Percentiles rank a stretch among this genome's conserved stretches.
Conservation (phyloP, 1,284 basidiomycete species). For the Ustilago shanxiensis region DNA sequence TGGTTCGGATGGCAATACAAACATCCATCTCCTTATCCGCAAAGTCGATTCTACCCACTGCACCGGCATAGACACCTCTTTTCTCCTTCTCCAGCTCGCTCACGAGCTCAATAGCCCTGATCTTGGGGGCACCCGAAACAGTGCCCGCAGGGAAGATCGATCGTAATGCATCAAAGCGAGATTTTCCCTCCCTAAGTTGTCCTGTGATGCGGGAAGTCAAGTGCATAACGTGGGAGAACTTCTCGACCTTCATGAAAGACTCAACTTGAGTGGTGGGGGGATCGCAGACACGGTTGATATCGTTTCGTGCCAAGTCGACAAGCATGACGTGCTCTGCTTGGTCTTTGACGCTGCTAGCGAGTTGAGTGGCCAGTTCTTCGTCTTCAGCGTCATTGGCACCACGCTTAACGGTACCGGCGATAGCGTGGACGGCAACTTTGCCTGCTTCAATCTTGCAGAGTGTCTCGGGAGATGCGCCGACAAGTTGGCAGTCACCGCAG, state of each 20-base stretch:
- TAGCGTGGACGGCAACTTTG: slow-evolving; percentile 96
- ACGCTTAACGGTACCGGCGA: slow-evolving; percentile 92
- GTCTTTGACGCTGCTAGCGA: slow-evolving; percentile 90
- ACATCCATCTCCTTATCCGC: slow-evolving; percentile 95
- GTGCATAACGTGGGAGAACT: slow-evolving; percentile 98
- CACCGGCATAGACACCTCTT: slow-evolving; percentile 95
- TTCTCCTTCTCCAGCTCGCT: slow-evolving; percentile 88
- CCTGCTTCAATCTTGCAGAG: slow-evolving; percentile 89
- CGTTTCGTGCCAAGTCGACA: slow-evolving; percentile 98
- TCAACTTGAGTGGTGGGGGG: slow-evolving; percentile 96
- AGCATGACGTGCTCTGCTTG: slow-evolving; percentile 99
- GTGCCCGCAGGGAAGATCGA: slow-evolving; percentile 99
- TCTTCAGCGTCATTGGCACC: slow-evolving; percentile 82
- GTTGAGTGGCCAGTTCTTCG: slow-evolving; percentile 79
- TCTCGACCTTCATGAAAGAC: slow-evolving; percentile 91
- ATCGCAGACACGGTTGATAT: slow-evolving; percentile 96
- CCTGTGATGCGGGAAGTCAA: slow-evolving; percentile 96
- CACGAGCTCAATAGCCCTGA: slow-evolving; percentile 96
- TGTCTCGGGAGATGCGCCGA: slow-evolving; percentile 97
- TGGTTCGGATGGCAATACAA: slow-evolving; percentile 98
- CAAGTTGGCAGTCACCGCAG: slow-evolving; percentile 85
- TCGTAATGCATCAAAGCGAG: slow-evolving; percentile 95
- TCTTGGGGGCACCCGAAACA: slow-evolving; percentile 98
- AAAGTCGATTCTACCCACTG: slow-evolving; percentile 97
- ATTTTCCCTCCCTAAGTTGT: slow-evolving; percentile 82